Base-by-base conservation (phyloP, 2,329 filamentous ascomycete species). In the Teratosphaeriaceae sp. region DNA sequence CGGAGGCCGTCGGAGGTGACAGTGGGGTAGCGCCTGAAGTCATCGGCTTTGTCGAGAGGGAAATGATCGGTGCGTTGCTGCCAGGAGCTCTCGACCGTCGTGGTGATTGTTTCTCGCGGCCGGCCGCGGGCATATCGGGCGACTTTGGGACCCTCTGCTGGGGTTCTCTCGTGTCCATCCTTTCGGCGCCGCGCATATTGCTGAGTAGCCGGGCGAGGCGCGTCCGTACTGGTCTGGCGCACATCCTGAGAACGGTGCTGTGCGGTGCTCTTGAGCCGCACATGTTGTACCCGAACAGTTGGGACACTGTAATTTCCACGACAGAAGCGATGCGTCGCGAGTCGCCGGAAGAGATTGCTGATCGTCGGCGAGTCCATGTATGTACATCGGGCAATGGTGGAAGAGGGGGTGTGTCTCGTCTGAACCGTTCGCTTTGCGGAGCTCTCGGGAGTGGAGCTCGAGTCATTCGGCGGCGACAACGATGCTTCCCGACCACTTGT, bases 1-100 rank as follows among this genome's bases (percentile, higher is more conserved):
- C 83, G 81, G 53, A 98, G 70, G 48, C 88, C 82, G 51, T 84
- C 75, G n/a, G 88, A 79, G 7, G 88, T 94, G 38, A 98, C 84
- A 61, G 84, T 80, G 0, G 92, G 89, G 59, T 87, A 95, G 57
- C 78, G 75, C 48, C 80, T 76, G 63, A 89, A 89, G 65, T 97
- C 89, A 36, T 86, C 80, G 2, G 76, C 74, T 65, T 87, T 82
- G 60, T 98, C 87, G 43, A 76, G 71, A 0, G 85, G 80, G 46
- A 92, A 81, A 16, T 87, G 68, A 49, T 85, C 79, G 21, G 77
- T 84, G 47, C 90, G 75, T 63, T 94, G 89, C 67, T 90, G 86
- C 92, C 92, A 97, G 56, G 81, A 73, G 65, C 78, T 84, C 60
- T 85, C 84, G 54, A 75, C 76, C 38, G 57, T 66, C 23, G 59